phyloP scores from a whole-genome alignment of 2,329 filamentous ascomycete species.

The Zymoseptoria crescenta region DNA sequence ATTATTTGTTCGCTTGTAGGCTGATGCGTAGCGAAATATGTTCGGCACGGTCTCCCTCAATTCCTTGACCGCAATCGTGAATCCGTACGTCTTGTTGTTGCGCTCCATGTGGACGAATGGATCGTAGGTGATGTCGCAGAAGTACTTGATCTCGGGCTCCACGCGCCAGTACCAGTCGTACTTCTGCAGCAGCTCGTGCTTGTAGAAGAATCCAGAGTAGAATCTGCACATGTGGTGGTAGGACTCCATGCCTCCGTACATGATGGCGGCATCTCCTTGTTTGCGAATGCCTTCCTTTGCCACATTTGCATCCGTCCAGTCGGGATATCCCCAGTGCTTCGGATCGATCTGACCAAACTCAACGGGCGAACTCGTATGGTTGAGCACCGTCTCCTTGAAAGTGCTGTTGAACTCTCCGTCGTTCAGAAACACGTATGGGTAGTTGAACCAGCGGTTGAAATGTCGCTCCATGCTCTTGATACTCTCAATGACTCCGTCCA shows the following conservation, averaged over 20 bases:
- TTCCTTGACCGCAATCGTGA: slow-evolving; percentile 98
- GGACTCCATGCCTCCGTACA: slow-evolving; percentile 98
- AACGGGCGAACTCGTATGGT: slow-evolving; percentile 79
- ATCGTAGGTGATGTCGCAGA: slow-evolving; percentile 99
- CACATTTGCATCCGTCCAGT: slow-evolving; percentile 91
- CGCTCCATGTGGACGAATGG: slow-evolving; percentile 94
- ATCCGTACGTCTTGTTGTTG: slow-evolving; percentile 94
- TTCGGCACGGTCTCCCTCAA: slow-evolving; percentile 96
- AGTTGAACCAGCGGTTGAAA: slow-evolving; percentile 98
- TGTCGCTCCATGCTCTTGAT: slow-evolving; percentile 97
- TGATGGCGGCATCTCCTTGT: slow-evolving; percentile 93
- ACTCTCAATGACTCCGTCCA: slow-evolving; percentile 92
- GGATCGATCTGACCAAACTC: slow-evolving; percentile 92
- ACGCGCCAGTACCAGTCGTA: slow-evolving; percentile 99
- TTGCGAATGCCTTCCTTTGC: slow-evolving; percentile 94
- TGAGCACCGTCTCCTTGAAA: slow-evolving; percentile 79
- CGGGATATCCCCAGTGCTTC: slow-evolving; percentile 91
- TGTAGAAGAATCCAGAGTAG: slow-evolving; percentile 99
- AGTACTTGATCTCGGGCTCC: slow-evolving; percentile 99
- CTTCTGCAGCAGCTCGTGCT: slow-evolving; percentile 86
- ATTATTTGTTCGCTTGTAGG: slow-evolving; percentile 90
- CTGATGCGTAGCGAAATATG: slow-evolving; percentile 97
- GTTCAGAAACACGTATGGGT: slow-evolving; percentile 97
- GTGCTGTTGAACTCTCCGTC: slow-evolving; percentile 93
- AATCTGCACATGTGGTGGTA: slow-evolving; percentile 99